A percentile compares a stretch with the other conserved stretches of the same genome.
These are phyloP conservation scores for Mucor plumbeus DNA, from an alignment of 371 early-diverging fungal genomes.

Conservation along the genomic window DNA sequence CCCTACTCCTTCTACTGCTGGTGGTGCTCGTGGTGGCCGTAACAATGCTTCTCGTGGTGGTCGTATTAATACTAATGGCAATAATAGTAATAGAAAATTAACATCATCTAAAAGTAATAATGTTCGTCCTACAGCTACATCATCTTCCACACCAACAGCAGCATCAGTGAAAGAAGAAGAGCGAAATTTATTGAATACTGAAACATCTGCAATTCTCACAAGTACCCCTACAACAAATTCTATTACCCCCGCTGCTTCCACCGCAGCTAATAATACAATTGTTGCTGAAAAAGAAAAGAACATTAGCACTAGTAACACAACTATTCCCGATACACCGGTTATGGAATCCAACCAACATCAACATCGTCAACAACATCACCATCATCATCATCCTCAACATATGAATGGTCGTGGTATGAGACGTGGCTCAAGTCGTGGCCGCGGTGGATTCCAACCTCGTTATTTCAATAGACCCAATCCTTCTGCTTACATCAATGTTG, in stretches of 20 bases:
- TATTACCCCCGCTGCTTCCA: neutral
- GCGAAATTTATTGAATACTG: neutral
- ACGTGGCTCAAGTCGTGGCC: conserved; percentile 26
- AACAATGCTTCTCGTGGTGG: neutral
- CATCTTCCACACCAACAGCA: neutral
- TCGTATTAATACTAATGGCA: neutral
- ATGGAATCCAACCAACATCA: conserved; percentile 15
- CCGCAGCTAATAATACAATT: conserved; percentile 7
- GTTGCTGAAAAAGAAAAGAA: neutral
- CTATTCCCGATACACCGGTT: conserved; percentile 7
- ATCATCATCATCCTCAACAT: neutral
- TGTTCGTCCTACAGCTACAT: neutral
- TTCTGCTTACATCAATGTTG: conserved; percentile 34
- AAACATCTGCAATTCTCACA: neutral
- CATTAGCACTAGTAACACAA: neutral
- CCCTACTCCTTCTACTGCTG: conserved; percentile 31
- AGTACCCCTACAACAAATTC: neutral
- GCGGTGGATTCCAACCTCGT: conserved; percentile 14
- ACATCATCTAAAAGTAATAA: neutral
- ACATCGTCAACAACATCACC: conserved; percentile 6
- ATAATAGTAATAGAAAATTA: neutral
- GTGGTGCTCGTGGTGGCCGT: neutral
- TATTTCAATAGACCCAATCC: conserved; percentile 26
- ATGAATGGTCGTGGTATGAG: conserved; percentile 28
- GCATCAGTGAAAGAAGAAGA: neutral